A percentile compares a stretch with the other conserved stretches of the same genome.
Conservation (phyloP, 371 early-diverging fungal species). For the Rhizopus arrhizus region DNA sequence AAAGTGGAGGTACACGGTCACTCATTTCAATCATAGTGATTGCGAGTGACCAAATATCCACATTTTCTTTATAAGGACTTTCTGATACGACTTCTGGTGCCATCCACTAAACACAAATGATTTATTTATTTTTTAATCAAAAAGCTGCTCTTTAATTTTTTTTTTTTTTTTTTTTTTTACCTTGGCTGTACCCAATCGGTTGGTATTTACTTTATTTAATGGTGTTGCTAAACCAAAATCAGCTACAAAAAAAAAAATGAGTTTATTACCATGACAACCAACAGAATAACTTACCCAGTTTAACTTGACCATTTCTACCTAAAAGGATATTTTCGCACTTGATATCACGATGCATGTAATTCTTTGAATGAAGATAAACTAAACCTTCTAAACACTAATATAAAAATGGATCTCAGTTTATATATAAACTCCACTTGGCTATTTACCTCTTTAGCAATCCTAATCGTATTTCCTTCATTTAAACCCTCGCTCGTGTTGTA, state of each 20-base stretch:
- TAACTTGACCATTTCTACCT: conserved; percentile 50
- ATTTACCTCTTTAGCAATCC: conserved; percentile 44
- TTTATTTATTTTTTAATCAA: no score
- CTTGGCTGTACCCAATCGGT: conserved; percentile 50
- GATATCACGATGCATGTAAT: conserved; percentile 58
- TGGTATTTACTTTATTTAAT: conserved; percentile 34
- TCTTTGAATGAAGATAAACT: conserved; percentile 50
- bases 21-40: conserved; percentile 60
- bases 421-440: background rate
- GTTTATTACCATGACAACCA: no score
- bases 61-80: conserved; percentile 47
- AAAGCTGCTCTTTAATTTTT: no score
- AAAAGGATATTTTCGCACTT: conserved; percentile 57
- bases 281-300: conserved; percentile 33
- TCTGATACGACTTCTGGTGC: conserved; percentile 54
- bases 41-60: conserved; percentile 55
- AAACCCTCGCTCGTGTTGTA: conserved; percentile 48
- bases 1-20: conserved; percentile 58
- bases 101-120: conserved; percentile 44
- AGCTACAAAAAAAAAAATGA: conserved; percentile 23
- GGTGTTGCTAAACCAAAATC: conserved; percentile 57
- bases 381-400: conserved; percentile 46
- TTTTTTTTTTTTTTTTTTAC: conserved; percentile 21
- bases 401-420: background rate
- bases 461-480: conserved; percentile 43